Conservation (phyloP, 1,284 basidiomycete species). For the Boletus hoseneyae region DNA sequence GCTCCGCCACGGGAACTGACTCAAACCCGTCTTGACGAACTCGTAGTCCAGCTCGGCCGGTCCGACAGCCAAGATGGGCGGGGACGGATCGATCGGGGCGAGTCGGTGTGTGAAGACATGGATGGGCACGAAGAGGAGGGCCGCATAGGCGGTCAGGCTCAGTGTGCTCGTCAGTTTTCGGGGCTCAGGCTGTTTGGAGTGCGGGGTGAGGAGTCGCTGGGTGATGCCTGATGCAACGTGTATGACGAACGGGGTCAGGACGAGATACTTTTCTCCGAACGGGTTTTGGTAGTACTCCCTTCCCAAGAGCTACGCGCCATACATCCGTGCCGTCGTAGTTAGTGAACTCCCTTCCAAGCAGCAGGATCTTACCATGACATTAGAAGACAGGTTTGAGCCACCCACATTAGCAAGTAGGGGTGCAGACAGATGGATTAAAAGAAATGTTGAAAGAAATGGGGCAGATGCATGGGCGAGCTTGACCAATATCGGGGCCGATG, state of each 20-base stretch:
- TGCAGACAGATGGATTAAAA: constrained; percentile 66
- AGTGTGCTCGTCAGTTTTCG: constrained; percentile 47
- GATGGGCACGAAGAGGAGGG: constrained; percentile 53
- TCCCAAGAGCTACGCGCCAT: constrained; percentile 54
- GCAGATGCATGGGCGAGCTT: constrained; percentile 52
- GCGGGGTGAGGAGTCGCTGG: constrained; percentile 49
- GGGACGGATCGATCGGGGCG: constrained; percentile 35
- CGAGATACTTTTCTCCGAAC: constrained; percentile 59
- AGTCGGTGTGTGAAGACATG: constrained; percentile 63
- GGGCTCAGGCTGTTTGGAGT: constrained; percentile 27
- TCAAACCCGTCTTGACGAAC: constrained; percentile 65
- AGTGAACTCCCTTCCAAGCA: not conserved
- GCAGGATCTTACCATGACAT: constrained; percentile 53
- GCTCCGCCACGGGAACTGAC: constrained; percentile 56
- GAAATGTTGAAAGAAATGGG: constrained; percentile 61
- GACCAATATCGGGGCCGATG: constrained; percentile 33
- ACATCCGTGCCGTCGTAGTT: not conserved
- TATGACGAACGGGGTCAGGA: constrained; percentile 55
- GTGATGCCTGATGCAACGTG: constrained; percentile 55
- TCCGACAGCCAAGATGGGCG: constrained; percentile 56
- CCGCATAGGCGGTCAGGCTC: constrained; percentile 54
- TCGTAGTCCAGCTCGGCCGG: constrained; percentile 73
- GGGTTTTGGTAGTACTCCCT: constrained; percentile 75
- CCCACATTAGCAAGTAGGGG: constrained; percentile 65
- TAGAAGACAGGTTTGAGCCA: constrained; percentile 60